Percentiles rank a stretch among this genome's conserved stretches.
These are phyloP conservation scores for Musa balbisiana DNA, from an alignment of 202 grass and related monocot species.

Conservation along the genomic window DNA sequence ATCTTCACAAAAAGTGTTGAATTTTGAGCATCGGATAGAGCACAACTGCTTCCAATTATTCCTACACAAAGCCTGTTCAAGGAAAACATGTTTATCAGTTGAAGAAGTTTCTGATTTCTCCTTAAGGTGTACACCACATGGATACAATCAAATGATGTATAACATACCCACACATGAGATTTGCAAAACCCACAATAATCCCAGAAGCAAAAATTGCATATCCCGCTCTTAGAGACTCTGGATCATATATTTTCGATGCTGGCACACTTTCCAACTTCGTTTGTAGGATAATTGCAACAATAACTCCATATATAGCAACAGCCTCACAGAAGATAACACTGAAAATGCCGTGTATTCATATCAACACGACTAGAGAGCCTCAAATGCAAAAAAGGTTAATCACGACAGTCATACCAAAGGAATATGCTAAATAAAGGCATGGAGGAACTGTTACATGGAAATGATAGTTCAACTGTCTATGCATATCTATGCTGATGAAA, in stretches of 20 bases:
- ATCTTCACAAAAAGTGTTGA: conserved; percentile 98
- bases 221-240: conserved; percentile 89
- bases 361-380: too few relatives aligned
- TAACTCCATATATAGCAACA: conserved; percentile 99
- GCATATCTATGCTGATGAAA: too few relatives aligned
- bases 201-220: conserved; percentile 98
- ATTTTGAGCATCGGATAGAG: conserved; percentile 93
- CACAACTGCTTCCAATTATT: conserved; percentile 96
- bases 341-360: neutral
- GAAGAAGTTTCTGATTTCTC: neutral
- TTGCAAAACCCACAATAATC: conserved; percentile 91
- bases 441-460: too few relatives aligned
- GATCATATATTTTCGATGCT: conserved; percentile 44
- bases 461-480: too few relatives aligned
- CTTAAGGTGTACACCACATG: neutral
- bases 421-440: neutral
- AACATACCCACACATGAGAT: conserved; percentile 83
- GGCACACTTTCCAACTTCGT: conserved; percentile 96
- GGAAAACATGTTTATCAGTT: neutral
- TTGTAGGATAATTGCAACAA: conserved; percentile 96
- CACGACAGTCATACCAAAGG: too few relatives aligned
- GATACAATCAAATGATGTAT: neutral
- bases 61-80: conserved; percentile 72
- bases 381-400: neutral
- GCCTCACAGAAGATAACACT: conserved; percentile 99